Evolutionary conservation across 2,329 filamentous ascomycete genomes (phyloP), one percentile per base, ranked within the genome.

Genomic region (Hypomyces rosellus): DNA sequence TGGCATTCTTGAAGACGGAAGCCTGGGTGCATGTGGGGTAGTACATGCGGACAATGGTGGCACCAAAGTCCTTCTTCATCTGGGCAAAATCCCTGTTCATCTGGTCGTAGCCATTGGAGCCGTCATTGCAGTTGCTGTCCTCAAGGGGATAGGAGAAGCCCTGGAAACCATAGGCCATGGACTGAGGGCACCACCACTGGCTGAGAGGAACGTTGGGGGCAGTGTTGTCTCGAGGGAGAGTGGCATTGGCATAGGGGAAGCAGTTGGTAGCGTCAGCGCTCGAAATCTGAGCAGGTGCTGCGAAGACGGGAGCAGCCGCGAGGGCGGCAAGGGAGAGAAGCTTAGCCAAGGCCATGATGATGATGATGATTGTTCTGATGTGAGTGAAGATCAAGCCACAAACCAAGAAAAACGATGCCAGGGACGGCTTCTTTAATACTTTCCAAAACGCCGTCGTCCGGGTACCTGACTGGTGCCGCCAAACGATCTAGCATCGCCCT

Each of bases 151-250:
- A 58, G 8, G 50, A 54, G 49, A 59, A 57, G 11, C 57, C 57
- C 46, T 57, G 49, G 47, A 59, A 57, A 37, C 55, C 55, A 20
- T 57, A 57, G 6, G 47, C 54, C 50, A 51, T 48, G n/a, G 47
- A 51, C 47, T 56, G 55, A 3, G 55, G 52, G 48, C 57, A 59
- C 57, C 54, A 59, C 57, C 57, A 59, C 16, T 57, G 36, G 18
- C 41, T 37, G 15, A 46, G 46, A 7, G 54, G 39, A 6, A 52
- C 51, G 33, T 40, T 48, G 15, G 57, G 56, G 13, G 49, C 46
- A 33, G 45, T 34, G 34, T 43, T 30, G 38, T 52, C 46, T 9
- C 47, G 48, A 3, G 54, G 55, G 4, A 57, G 44, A 25, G 51
- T 52, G 44, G 52, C 55, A 37, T 20, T 52, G 18, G 51, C 51